A percentile compares a stretch with the other conserved stretches of the same genome.
These are phyloP conservation scores for Allomyces arbusculus DNA, from an alignment of 192 early-diverging fungal genomes.

Conservation along the genomic window DNA sequence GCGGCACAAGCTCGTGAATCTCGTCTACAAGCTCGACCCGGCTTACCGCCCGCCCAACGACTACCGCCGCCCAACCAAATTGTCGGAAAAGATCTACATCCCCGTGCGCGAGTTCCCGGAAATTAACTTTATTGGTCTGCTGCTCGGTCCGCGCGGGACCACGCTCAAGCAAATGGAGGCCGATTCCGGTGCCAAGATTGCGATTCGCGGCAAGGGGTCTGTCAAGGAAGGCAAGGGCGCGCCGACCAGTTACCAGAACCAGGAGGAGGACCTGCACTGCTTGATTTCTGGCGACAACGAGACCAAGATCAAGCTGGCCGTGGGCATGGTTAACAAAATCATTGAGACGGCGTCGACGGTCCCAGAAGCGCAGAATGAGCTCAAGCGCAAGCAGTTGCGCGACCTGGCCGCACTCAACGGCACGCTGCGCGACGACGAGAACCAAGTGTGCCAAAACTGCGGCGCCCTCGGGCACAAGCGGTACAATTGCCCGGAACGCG, in stretches of 20 bases:
- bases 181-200: constrained; percentile 85
- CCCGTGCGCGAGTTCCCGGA: constrained; percentile 89
- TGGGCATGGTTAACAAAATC: constrained; percentile 73
- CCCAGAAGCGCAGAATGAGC: constrained; percentile 87
- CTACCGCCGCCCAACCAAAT: constrained; percentile 63
- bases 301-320: constrained; percentile 64
- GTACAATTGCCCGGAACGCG: constrained; percentile 75
- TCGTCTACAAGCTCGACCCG: constrained; percentile 50
- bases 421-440: constrained; percentile 86
- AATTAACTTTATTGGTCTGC: constrained; percentile 91
- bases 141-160: constrained; percentile 92
- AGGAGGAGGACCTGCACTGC: constrained; percentile 74
- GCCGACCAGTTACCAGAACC: background rate
- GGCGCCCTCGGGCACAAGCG: constrained; percentile 71
- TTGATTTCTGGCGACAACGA: constrained; percentile 73
- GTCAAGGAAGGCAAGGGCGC: constrained; percentile 82
- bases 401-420: constrained; percentile 90
- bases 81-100: constrained; percentile 84
- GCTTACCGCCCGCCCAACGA: constrained; percentile 76
- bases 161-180: constrained; percentile 89
- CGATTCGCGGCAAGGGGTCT: constrained; percentile 85
- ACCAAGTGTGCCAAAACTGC: constrained; percentile 84
- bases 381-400: constrained; percentile 83
- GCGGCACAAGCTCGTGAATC: constrained; percentile 64
- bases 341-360: constrained; percentile 74